Conservation (phyloP, 2,329 filamentous ascomycete genomes). For the Ambrosiella cleistominuta region DNA sequence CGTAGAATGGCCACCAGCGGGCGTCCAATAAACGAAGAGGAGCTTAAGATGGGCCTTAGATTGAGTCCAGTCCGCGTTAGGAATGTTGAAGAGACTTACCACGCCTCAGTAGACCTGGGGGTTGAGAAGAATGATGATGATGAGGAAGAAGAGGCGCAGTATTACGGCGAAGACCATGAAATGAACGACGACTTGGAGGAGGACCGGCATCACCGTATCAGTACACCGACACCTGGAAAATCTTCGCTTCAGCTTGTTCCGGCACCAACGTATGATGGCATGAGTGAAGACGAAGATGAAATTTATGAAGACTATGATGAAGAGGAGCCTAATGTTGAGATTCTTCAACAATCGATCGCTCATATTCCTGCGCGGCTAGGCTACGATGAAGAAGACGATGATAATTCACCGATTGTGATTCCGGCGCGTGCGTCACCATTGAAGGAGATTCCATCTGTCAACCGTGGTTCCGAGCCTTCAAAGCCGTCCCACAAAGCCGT, state of each 20-base stretch:
- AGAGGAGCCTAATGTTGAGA: conserved; percentile 28
- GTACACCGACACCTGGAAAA: conserved; percentile 1
- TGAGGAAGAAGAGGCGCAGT: conserved; percentile 3
- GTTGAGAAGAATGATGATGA: conserved; percentile 15
- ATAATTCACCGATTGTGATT: conserved; percentile 26
- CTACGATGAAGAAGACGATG: neutral
- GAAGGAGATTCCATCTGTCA: conserved; percentile 33
- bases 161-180: neutral
- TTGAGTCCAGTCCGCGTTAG: conserved; percentile 41
- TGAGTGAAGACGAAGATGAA: conserved; percentile 20
- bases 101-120: conserved; percentile 15
- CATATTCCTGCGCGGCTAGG: conserved; percentile 10
- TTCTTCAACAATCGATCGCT: conserved; percentile 27
- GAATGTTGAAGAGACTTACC: conserved; percentile 30
- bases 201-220: neutral
- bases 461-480: conserved; percentile 21
- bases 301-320: conserved; percentile 25
- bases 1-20: conserved; percentile 58
- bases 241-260: conserved; percentile 9
- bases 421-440: conserved; percentile 34
- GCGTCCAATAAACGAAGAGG: conserved; percentile 50
- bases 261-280: conserved; percentile 16
- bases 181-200: conserved; percentile 18
- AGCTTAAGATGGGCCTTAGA: conserved; percentile 49
- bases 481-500: conserved; percentile 13